These are phyloP conservation scores for Chlorella vulgaris DNA, from an alignment of 139 green algal species.

Conservation along the genomic window DNA sequence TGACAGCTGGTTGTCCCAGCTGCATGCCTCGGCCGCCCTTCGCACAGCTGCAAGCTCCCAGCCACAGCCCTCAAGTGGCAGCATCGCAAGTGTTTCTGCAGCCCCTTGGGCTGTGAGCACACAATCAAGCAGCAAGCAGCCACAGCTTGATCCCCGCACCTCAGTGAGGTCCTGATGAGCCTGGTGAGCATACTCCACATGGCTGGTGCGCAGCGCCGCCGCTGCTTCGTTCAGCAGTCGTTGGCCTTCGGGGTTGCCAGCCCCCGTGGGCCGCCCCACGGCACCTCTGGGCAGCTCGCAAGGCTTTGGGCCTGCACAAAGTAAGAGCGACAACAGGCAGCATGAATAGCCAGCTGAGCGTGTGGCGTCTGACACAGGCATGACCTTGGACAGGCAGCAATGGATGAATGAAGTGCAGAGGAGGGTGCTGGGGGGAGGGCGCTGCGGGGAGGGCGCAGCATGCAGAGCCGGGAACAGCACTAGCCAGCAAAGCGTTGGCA, in stretches of 20 bases:
- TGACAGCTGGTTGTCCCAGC: no score
- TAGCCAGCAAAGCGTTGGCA: no score
- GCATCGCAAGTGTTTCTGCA: no score
- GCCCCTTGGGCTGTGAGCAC: no score
- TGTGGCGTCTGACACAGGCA: not conserved
- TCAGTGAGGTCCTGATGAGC: slow-evolving; percentile 46
- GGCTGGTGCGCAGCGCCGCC: slow-evolving; percentile 25
- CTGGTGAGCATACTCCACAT: slow-evolving; percentile 58
- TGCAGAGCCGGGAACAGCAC: no score
- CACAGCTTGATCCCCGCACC: not conserved
- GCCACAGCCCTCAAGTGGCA: no score
- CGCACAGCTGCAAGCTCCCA: no score
- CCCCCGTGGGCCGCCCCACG: not conserved
- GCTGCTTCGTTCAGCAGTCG: slow-evolving; percentile 35
- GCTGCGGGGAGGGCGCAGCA: not conserved
- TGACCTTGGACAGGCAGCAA: not conserved
- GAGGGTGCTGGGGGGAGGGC: no score
- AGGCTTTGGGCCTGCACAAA: slow-evolving; percentile 17
- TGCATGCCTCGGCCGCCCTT: no score
- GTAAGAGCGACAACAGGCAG: not conserved
- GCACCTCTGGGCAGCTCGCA: slow-evolving; percentile 3
- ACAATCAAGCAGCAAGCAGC: not conserved
- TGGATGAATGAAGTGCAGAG: not conserved
- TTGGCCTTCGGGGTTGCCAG: slow-evolving; percentile 33
- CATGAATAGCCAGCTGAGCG: no score